These are phyloP conservation scores for Phalaenopsis hybrid DNA, from an alignment of 116 monocot species.

Conservation along the genomic window DNA sequence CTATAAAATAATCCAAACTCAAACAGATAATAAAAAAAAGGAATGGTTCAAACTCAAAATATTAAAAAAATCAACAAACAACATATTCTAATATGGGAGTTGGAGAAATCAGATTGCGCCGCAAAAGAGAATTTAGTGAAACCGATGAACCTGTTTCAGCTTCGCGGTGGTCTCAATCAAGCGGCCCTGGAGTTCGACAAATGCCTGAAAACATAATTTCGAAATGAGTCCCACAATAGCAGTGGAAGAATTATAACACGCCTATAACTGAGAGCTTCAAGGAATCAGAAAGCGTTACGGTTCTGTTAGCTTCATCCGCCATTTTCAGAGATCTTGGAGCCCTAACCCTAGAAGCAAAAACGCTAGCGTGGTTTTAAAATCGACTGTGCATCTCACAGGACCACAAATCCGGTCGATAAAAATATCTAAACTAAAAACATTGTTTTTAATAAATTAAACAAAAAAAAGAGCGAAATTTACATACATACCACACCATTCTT, in stretches of 20 bases:
- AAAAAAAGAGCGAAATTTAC: too few relatives aligned
- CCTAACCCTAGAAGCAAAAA: conserved; percentile 6
- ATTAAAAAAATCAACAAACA: conserved; percentile 1
- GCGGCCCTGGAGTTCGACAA: conserved; percentile 56
- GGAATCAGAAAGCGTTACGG: conserved; percentile 12
- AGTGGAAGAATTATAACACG: not conserved
- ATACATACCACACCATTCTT: too few relatives aligned
- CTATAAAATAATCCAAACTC: not conserved
- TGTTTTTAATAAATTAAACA: too few relatives aligned
- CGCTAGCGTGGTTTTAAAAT: too few relatives aligned
- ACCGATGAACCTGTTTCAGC: conserved; percentile 23
- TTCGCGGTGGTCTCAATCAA: conserved; percentile 64
- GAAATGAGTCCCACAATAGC: not conserved
- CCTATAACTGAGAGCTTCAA: not conserved
- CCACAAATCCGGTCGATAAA: too few relatives aligned
- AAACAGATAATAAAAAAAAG: not conserved
- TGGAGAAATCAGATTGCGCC: not conserved
- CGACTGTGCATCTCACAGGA: too few relatives aligned
- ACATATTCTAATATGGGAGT: not conserved
- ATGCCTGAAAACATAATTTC: conserved; percentile 26
- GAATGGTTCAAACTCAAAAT: not conserved
- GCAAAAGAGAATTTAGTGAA: not conserved
- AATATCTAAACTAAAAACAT: too few relatives aligned
- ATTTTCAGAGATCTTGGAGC: conserved; percentile 10
- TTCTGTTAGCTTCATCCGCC: conserved; percentile 41